These are phyloP conservation scores for Cladosporium sp. DNA, from an alignment of 2,329 filamentous ascomycete genomes.

Conservation along the genomic window DNA sequence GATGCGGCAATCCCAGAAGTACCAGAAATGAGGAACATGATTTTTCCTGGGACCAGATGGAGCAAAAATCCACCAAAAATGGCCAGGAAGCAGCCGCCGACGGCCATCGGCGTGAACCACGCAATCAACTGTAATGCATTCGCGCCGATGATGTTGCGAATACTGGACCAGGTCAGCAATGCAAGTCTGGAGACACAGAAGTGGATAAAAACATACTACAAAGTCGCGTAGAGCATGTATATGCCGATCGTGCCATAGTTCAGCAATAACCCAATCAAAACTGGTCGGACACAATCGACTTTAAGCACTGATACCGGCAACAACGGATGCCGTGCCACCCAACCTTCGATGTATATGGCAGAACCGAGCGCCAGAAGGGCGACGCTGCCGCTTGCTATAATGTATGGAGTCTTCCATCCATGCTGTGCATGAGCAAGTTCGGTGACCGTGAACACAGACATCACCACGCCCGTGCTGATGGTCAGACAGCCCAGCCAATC, in stretches of 20 bases:
- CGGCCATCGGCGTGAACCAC: conserved; percentile 68
- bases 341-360: conserved; percentile 72
- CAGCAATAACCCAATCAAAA: conserved; percentile 64
- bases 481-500: conserved; percentile 67
- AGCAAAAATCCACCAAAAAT: conserved; percentile 66
- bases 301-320: conserved; percentile 70
- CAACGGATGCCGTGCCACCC: conserved; percentile 67
- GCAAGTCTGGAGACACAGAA: no score
- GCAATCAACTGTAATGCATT: conserved; percentile 64
- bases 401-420: conserved; percentile 74
- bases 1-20: conserved; percentile 60
- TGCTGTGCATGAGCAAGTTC: conserved; percentile 68
- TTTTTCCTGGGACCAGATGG: conserved; percentile 64
- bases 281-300: conserved; percentile 67
- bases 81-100: conserved; percentile 68
- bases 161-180: conserved; percentile 44
- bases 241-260: conserved; percentile 70
- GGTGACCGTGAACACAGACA: conserved; percentile 75
- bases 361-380: conserved; percentile 62
- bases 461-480: conserved; percentile 65
- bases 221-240: conserved; percentile 69
- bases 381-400: conserved; percentile 64
- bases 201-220: conserved; percentile 55
- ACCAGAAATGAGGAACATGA: conserved; percentile 64
- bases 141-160: conserved; percentile 62